Conservation (phyloP, 2,329 filamentous ascomycete species). For the Fusarium coicis region DNA sequence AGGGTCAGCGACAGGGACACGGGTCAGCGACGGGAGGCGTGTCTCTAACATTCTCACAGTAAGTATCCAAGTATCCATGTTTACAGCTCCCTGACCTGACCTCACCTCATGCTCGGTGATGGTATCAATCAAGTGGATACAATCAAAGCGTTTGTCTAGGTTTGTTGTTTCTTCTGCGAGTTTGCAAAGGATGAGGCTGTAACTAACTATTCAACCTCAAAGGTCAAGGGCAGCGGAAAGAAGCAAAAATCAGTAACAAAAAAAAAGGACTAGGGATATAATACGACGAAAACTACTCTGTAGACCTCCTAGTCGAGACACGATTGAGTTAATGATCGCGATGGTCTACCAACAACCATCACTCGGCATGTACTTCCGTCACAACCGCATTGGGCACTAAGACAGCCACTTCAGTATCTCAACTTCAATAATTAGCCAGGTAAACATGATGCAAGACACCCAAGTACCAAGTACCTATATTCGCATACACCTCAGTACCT, state of each 20-base stretch:
- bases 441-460: not conserved
- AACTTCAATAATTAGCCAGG: not conserved
- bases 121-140: slow-evolving; percentile 23
- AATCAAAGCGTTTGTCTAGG: slow-evolving; percentile 18
- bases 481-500: not conserved
- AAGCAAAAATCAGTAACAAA: not conserved
- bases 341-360: not conserved
- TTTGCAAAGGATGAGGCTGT: slow-evolving; percentile 7
- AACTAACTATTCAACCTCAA: not conserved
- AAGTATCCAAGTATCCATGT: not conserved
- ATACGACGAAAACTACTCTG: slow-evolving; percentile 3
- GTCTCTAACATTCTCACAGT: not conserved
- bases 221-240: not conserved
- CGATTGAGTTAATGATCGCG: not conserved
- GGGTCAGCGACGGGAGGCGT: slow-evolving; percentile 2
- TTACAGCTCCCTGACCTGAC: not conserved
- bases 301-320: not conserved
- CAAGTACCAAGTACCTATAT: not conserved
- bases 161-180: slow-evolving; percentile 15
- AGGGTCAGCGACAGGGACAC: not conserved
- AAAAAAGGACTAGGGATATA: slow-evolving; percentile 1
- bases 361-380: not conserved
- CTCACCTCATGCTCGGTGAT: not conserved
- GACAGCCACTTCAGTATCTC: not conserved
- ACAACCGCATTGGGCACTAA: not conserved